phyloP scores from a whole-genome alignment of 2,329 filamentous ascomycete genomes.

The Exophiala viscosa region DNA sequence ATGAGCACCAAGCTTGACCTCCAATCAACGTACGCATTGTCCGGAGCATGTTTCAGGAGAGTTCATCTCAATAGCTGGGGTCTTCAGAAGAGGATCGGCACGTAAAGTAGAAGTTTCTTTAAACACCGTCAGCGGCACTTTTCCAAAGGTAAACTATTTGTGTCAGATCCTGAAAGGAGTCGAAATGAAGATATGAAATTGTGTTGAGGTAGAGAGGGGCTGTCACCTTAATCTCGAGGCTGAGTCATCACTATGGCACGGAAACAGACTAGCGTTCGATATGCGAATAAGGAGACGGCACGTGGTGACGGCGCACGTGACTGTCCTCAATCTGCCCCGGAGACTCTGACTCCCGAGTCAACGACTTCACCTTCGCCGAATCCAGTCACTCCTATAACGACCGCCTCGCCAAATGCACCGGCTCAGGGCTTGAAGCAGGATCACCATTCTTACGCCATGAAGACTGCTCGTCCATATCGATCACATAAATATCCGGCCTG shows the following conservation, averaged over 20 bases:
- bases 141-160: too few species aligned
- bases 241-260: slow-evolving; percentile 8
- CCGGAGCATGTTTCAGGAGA: background rate
- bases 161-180: background rate
- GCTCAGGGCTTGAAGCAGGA: background rate
- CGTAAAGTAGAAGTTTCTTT: too few species aligned
- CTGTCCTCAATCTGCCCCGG: background rate
- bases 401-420: background rate
- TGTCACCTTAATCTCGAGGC: too few species aligned
- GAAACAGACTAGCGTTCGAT: slow-evolving; percentile 6
- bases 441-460: slow-evolving; percentile 5
- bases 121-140: too few species aligned
- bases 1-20: too few species aligned
- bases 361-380: background rate
- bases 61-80: background rate
- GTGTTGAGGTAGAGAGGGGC: background rate
- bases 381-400: background rate
- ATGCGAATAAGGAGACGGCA: background rate
- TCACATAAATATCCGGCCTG: slow-evolving; percentile 62
- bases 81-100: too few species aligned
- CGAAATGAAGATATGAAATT: background rate
- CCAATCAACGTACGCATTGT: too few species aligned
- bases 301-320: background rate
- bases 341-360: background rate
- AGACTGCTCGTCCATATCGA: slow-evolving; percentile 52